Conservation (phyloP, 768 basidiomycete genomes). For the Tricholoma terreum region DNA sequence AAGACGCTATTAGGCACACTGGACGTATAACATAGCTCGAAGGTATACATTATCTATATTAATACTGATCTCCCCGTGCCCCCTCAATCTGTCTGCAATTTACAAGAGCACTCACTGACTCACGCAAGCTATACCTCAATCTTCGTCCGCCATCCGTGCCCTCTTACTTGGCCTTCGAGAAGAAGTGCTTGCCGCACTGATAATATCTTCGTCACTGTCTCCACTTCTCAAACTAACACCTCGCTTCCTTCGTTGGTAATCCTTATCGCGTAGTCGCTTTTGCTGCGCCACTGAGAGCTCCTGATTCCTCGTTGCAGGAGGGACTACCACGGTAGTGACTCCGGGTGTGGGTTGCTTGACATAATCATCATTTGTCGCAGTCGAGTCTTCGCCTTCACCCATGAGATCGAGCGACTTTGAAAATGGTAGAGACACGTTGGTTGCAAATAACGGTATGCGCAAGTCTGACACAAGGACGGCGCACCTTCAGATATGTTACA, state of each 20-base stretch:
- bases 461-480: conserved; percentile 8
- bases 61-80: not conserved
- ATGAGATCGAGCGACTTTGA: conserved; percentile 70
- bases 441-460: conserved; percentile 1
- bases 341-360: conserved; percentile 67
- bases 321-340: conserved; percentile 73
- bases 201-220: conserved; percentile 74
- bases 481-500: conserved; percentile 69
- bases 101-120: not conserved
- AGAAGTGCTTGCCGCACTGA: conserved; percentile 41
- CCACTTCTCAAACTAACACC: conserved; percentile 61
- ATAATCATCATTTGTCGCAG: conserved; percentile 57
- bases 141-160: conserved; percentile 64
- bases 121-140: conserved; percentile 33
- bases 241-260: conserved; percentile 78
- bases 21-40: conserved; percentile 30
- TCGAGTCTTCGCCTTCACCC: conserved; percentile 64
- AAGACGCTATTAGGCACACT: conserved; percentile 50
- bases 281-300: conserved; percentile 69
- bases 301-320: conserved; percentile 65
- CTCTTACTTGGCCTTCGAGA: conserved; percentile 67
- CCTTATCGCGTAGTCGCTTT: conserved; percentile 75
- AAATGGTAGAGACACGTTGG: not conserved
- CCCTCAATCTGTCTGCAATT: conserved; percentile 1
- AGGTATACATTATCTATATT: not conserved